Base-by-base conservation (phyloP, 768 basidiomycete species). In the Hortiboletus campestris region DNA sequence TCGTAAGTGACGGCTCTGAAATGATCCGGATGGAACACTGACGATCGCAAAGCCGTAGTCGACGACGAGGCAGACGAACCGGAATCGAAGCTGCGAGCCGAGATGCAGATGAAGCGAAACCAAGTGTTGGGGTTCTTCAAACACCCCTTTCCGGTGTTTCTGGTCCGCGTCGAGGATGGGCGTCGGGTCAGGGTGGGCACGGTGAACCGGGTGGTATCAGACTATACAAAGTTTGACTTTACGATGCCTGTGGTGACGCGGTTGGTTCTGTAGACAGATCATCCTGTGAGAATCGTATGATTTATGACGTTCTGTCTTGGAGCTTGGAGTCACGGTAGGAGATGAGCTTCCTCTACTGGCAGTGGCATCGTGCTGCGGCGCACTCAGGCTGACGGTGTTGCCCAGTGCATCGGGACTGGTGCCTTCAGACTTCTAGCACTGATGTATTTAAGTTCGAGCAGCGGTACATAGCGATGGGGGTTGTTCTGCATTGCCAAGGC, bases 151-250 rank as follows among this genome's bases (percentile, higher is more conserved):
- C 57, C 62, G 19, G 59, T 55, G 42, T 68, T 50, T 16, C 25
- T 67, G 43, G 29, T 69, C 4, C 65, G 32, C 16, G 58, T 53
- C 39, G 39, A 46, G 49, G 61, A 55, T 5, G 50, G 41, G 3
- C 60, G 41, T 13, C 44, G 66, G n/a, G 40, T 63, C 3, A 65
- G 65, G 58, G 39, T 67, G 38, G 40, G 22, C 45, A 60, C 65
- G 19, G 56, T 39, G 4, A 31, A 43, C 3, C 44, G 65, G 43
- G 63, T 56, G 46, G 29, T 44, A 8, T 41, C 58, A 1, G 50
- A 40, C 5, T 67, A 67, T 32, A 14, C 53, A 1, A 42, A 28
- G 35, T 58, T 65, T 11, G 60, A 62, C 22, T 66, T 67, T 35
- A 48, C 51, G 44, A 54, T 52, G 54, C 60, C 54, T 36, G 60